phyloP scores from a whole-genome alignment of 495 filamentous ascomycete species.

The Talaromyces adpressus region DNA sequence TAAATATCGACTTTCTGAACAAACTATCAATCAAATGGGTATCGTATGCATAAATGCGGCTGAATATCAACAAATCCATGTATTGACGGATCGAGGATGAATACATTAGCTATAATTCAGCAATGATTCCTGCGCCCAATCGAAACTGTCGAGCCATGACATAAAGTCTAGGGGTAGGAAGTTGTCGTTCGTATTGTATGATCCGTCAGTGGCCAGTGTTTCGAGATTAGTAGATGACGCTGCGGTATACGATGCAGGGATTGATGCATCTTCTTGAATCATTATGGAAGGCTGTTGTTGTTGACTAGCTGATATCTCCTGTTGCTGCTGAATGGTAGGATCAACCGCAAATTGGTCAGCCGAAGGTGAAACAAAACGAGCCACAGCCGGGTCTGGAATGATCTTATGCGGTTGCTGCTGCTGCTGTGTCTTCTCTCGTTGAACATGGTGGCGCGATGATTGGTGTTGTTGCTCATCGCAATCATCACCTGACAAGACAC shows the following conservation, averaged over 20 bases:
- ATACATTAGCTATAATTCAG: constrained; percentile 1
- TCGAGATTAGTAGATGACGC: background rate
- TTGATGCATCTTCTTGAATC: background rate
- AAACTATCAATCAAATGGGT: background rate
- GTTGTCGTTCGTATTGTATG: background rate
- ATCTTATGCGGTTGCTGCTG: background rate
- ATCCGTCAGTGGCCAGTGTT: background rate
- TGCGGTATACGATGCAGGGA: background rate
- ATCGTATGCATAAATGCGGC: background rate
- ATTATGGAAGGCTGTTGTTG: background rate
- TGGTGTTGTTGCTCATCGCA: background rate
- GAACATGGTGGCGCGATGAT: background rate
- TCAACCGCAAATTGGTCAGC: background rate
- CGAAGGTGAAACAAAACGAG: background rate
- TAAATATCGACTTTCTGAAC: no score
- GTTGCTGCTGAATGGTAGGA: background rate
- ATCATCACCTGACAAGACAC: constrained; percentile 15
- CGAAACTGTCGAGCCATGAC: constrained; percentile 12
- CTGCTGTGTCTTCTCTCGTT: background rate
- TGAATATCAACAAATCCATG: background rate
- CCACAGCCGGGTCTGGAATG: background rate
- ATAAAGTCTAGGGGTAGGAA: constrained; percentile 6
- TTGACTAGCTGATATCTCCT: background rate
- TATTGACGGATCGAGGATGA: background rate
- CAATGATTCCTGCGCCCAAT: constrained; percentile 13